Evolutionary conservation across 768 basidiomycete genomes (phyloP), one percentile per base, ranked within the genome.

Genomic region (Rhodosporidiobolus sp.): DNA sequence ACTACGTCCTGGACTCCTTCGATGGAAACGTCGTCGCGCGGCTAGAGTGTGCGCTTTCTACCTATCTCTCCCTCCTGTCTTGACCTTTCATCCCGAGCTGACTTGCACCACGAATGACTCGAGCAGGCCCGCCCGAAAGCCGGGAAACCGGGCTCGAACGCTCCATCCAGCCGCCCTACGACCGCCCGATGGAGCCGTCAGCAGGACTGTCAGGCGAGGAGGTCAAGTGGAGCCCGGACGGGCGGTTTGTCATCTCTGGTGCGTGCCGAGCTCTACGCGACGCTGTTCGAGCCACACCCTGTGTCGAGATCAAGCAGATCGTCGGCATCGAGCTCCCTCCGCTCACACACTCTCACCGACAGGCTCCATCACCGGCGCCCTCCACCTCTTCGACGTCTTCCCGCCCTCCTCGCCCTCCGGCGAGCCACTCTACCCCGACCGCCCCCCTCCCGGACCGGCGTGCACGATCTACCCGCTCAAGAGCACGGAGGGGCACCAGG

Each of bases 1-100:
- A 99, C 81, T 98, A 98, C 78, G 85, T 99, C 65, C 77, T 98
- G 72, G 96, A 99, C 79, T 88, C 92, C 1, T 98, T 90, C 80
- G 89, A 91, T 65, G 91, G 95, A 0, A 84, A 86, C 75, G 82
- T 96, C 11, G 83, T 96, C 12, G 90, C 89, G 14, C 90, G 94
- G 80, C 84, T 99, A 43, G 74, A 75, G 49, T 28, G 70, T 72
- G 35, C 28, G 54, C 52, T 26, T 4, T 30, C 9, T 50, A 16
- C 45, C 94, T 0, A 4, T 28, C 57, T 53, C 55, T 30, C 14
- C 30, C 54, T 16, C 43, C 10, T 58, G 4, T 16, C 26, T 57
- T 26, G 8, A 3, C n/a, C 32, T 11, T 3, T 22, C 24, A 19
- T 14, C 48, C 9, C 61, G 22, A 52, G 20, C 52, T 46, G 35